Base-by-base conservation (phyloP, 768 basidiomycete species). In the Daedaleopsis sinensis region DNA sequence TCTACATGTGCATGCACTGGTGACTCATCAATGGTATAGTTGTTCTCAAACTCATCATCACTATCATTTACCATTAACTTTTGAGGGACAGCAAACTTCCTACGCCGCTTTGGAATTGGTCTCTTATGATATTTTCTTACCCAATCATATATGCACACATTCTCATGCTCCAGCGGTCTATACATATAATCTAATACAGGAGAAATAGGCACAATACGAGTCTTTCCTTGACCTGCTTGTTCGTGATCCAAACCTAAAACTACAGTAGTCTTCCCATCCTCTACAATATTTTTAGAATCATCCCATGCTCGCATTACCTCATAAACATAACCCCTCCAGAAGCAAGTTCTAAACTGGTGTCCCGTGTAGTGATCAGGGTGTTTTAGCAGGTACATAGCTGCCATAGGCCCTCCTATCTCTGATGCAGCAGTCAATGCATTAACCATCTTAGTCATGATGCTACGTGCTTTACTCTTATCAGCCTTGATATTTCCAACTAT, bases 301-400 rank as follows among this genome's bases (percentile, higher is more conserved):
- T 16, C 27, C 49, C 60, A 61, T 21, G 49, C 51, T n/a, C 55
- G 52, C 24, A 44, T 36, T 3, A 58, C 43, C 21, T 48, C 42
- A 9, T 49, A 19, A 9, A 55, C 23, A 55, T 62, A 65, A 3
- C 46, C 42, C 16, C 24, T 32, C 61, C 57, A 64, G 49, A 39
- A 65, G 42, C 58, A 52, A 18, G 43, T 10, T 24, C 54, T 51
- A 43, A 67, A 67, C n/a, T 39, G 44, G 18, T 67, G 46, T 21
- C 49, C 42, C 7, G 59, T 67, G 42, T 67, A 67, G 49, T 64
- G 65, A 46, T 67, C 65, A 13, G 59, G 59, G 19, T 57, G 56
- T 6, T 59, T 59, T 8, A 67, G 55, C 27, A 67, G 23, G 42
- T 67, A 53, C 55, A 51, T 55, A 19, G 58, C 59, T 37, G 58